Percentiles rank a stretch among this genome's conserved stretches.
Evolutionary conservation across 129 eudicot genomes (phyloP).

Genomic region (Artemisia argyi): DNA sequence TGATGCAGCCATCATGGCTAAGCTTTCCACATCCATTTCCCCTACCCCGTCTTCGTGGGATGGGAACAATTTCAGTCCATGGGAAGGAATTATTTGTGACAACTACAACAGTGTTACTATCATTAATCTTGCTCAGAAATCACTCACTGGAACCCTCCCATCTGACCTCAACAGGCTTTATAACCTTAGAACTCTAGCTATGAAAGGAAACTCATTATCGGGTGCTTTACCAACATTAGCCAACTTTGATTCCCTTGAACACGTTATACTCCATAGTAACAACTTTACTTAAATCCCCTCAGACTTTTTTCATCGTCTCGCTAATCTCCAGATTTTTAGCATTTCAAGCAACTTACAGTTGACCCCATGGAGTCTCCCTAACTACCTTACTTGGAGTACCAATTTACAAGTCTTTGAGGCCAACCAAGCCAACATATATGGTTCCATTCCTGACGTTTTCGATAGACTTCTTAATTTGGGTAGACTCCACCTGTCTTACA

Average conservation of each 20-base stretch:
- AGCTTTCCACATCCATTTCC: not conserved
- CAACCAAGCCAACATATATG: conserved; percentile 24
- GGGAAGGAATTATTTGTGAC: conserved; percentile 45
- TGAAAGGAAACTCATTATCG: conserved; percentile 33
- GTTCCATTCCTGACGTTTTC: conserved; percentile 52
- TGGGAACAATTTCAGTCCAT: conserved; percentile 25
- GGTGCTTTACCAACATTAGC: conserved; percentile 49
- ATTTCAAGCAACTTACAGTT: not conserved
- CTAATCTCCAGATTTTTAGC: not conserved
- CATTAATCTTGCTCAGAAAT: conserved; percentile 28
- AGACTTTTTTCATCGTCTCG: too few species aligned
- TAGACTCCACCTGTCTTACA: not conserved
- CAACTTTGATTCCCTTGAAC: conserved; percentile 27
- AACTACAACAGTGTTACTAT: conserved; percentile 31
- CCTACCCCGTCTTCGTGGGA: not conserved
- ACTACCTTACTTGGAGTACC: conserved; percentile 19
- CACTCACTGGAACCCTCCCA: conserved; percentile 28
- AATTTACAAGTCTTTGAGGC: conserved; percentile 26
- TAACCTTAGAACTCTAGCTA: conserved; percentile 27
- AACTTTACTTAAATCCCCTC: too few species aligned
- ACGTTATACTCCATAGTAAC: conserved; percentile 18
- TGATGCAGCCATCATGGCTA: not conserved
- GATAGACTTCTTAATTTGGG: not conserved
- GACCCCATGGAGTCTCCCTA: not conserved
- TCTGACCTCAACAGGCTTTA: conserved; percentile 32